Base-by-base conservation (phyloP, 2,329 filamentous ascomycete species). In the Exserohilum turcica region DNA sequence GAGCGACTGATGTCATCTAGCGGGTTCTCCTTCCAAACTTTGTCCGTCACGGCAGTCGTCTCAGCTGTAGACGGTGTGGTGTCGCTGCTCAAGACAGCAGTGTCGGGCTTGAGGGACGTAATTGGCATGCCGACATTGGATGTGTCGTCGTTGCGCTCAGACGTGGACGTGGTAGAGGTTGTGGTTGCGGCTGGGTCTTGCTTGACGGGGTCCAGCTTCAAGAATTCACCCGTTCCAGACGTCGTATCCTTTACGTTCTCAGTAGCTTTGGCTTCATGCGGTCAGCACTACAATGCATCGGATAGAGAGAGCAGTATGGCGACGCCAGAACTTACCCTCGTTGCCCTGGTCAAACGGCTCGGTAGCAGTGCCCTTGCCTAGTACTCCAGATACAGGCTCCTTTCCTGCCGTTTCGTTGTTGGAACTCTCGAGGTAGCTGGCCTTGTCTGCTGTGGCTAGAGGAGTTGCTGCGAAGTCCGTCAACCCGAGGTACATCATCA, bases 301-400 rank as follows among this genome's bases (percentile, higher is more conserved):
- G 7, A n/a, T 9, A 52, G 18, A 16, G 12, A 2, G 21, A 9
- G 12, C 21, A 16, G 5, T 32, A 19, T 18, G 4, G 18, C 33
- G 15, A 33, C 31, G 6, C n/a, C 10, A 21, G 12, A 3, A 35
- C 50, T 52, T 21, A 57, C 55, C 32, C 29, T 51, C 48, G 16
- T 94, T 94, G 43, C 91, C 91, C 53, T 85, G 85, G 69, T 95
- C 91, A 65, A 87, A 95, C 0, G 91, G 91, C 71, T 93, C 87
- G 8, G 83, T 85, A 35, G 80, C 80, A 16, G 82, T 81, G 3
- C 89, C 88, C 69, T 88, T 79, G 35, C 91, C 91, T 50, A 81
- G 78, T 47, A 84, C 78, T 18, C 91, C 91, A 16, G 89, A 89
- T 37, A 91, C 73, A n/a, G 91, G 91, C 75, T 95, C 90, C 61